Evolutionary conservation across 2,329 filamentous ascomycete species (phyloP).

Genomic region (Colletotrichum melonis): DNA sequence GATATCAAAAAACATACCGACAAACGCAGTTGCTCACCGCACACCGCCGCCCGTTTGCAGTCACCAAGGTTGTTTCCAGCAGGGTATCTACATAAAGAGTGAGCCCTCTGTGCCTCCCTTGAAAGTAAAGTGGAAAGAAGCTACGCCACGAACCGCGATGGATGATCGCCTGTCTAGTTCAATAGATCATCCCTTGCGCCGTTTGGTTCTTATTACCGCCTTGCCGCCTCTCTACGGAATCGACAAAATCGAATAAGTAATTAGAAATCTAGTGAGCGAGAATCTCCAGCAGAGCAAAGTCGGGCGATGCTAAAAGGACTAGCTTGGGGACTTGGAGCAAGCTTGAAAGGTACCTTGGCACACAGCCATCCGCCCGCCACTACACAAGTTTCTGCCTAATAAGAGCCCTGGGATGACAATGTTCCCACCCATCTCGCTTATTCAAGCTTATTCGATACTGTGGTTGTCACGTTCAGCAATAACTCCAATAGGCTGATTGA

Average conservation of each 20-base stretch:
- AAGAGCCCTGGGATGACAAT: not conserved
- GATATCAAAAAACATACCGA: not conserved
- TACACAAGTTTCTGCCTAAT: constrained; percentile 8
- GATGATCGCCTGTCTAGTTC: not conserved
- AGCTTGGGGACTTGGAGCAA: not conserved
- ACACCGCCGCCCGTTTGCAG: not conserved
- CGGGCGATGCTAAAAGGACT: not conserved
- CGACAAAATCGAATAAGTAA: not conserved
- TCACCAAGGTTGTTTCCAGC: not conserved
- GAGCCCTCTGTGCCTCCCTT: not conserved
- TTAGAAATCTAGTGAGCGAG: not conserved
- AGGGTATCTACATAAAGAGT: not conserved
- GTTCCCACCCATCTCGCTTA: not conserved
- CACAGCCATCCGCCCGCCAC: not conserved
- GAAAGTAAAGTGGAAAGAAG: not conserved
- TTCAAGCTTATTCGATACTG: constrained; percentile 12
- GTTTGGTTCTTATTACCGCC: not conserved
- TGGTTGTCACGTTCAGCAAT: not conserved
- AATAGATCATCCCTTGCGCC: not conserved
- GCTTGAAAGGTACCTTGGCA: not conserved
- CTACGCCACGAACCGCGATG: not conserved
- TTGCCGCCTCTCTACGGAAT: no score
- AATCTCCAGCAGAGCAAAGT: not conserved
- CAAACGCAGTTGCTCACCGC: not conserved
- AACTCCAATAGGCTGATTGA: not conserved